Evolutionary conservation across 2,329 filamentous ascomycete species (phyloP).

Genomic region (Colletotrichum horii): DNA sequence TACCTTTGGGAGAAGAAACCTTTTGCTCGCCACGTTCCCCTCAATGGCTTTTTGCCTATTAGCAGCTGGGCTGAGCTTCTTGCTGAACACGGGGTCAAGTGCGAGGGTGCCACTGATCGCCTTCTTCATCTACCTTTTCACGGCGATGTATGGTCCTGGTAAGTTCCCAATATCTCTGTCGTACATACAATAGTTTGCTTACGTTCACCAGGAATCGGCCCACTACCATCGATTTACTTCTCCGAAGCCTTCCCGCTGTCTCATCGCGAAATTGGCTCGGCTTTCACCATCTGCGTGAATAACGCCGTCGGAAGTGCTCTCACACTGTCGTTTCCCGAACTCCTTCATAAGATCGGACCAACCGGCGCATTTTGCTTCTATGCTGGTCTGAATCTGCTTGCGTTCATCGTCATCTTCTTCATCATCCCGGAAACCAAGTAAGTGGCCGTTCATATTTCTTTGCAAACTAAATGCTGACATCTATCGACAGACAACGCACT

Average conservation of each 20-base stretch:
- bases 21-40: constrained; percentile 49
- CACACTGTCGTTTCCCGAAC: constrained; percentile 50
- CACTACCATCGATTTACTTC: constrained; percentile 48
- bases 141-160: constrained; percentile 54
- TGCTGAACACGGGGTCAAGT: constrained; percentile 43
- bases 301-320: constrained; percentile 31
- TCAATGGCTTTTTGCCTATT: constrained; percentile 47
- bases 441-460: not conserved
- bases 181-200: not conserved
- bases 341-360: constrained; percentile 40
- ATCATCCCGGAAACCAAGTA: constrained; percentile 61
- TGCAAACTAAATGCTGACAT: not conserved
- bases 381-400: constrained; percentile 62
- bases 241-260: constrained; percentile 61
- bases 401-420: constrained; percentile 68
- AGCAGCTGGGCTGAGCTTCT: constrained; percentile 53
- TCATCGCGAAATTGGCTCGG: constrained; percentile 47
- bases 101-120: constrained; percentile 55
- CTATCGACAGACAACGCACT: constrained; percentile 40
- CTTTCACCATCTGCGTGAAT: constrained; percentile 35
- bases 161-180: not conserved
- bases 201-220: constrained; percentile 29
- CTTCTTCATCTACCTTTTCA: constrained; percentile 62
- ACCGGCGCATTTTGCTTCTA: constrained; percentile 65
- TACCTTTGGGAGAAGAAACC: constrained; percentile 57